These are phyloP conservation scores for Backusella morwellensis DNA, from an alignment of 192 early-diverging fungal species.

Conservation along the genomic window DNA sequence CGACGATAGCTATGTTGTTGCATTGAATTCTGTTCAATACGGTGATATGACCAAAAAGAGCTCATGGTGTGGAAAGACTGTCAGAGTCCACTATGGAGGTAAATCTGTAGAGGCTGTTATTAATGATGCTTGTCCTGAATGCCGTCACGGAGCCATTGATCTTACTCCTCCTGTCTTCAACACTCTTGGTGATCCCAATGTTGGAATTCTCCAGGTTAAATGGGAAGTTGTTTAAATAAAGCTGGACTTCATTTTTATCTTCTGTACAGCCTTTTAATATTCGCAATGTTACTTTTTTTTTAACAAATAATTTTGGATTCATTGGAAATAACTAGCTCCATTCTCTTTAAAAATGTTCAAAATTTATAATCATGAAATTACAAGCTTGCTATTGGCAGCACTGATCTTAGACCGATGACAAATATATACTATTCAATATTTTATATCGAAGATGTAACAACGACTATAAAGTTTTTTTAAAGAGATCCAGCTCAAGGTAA, in stretches of 20 bases:
- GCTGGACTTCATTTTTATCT: neutral
- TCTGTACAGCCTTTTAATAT: neutral
- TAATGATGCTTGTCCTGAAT: slow-evolving; percentile 52
- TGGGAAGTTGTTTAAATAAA: slow-evolving; percentile 3
- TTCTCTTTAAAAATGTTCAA: neutral
- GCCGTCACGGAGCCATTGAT: slow-evolving; percentile 50
- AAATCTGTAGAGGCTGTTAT: slow-evolving; percentile 46
- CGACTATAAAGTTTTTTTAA: neutral
- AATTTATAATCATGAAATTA: neutral
- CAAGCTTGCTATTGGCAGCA: too few relatives aligned
- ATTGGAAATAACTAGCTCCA: neutral
- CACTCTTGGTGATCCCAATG: neutral
- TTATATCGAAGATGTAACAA: neutral
- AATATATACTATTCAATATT: neutral
- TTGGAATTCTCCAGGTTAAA: neutral
- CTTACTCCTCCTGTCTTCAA: slow-evolving; percentile 51
- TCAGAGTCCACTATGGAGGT: slow-evolving; percentile 33
- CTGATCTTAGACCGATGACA: neutral
- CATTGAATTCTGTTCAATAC: slow-evolving; percentile 26
- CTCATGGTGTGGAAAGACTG: slow-evolving; percentile 26
- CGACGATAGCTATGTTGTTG: slow-evolving; percentile 19
- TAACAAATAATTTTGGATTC: neutral
- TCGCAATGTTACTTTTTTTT: neutral
- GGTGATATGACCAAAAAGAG: slow-evolving; percentile 25
- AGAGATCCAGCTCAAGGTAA: neutral